Conservation (phyloP, 208 protist genomes). For the Leishmania amazonensis region DNA sequence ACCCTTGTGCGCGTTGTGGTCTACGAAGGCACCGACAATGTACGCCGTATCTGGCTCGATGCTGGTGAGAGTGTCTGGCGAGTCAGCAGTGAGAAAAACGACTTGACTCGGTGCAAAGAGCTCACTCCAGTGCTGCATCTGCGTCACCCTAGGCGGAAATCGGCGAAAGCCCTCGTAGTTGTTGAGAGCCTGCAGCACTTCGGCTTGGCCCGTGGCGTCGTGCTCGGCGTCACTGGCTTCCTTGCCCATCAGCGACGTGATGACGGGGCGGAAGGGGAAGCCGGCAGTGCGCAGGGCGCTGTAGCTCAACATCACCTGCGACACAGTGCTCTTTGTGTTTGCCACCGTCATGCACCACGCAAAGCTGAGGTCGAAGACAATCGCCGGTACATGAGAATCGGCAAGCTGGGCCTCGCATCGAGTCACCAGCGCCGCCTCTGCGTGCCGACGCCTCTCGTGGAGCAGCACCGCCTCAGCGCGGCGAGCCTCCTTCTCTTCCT, state of each 20-base stretch:
- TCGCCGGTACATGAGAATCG: slow-evolving; percentile 42
- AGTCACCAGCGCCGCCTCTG: slow-evolving; percentile 29
- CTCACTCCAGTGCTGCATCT: slow-evolving; percentile 66
- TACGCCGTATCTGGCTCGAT: slow-evolving; percentile 71
- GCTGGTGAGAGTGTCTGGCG: slow-evolving; percentile 54
- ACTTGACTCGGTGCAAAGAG: slow-evolving; percentile 48
- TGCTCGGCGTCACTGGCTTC: slow-evolving; percentile 33
- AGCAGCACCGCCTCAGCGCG: slow-evolving; percentile 38
- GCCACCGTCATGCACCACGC: slow-evolving; percentile 80
- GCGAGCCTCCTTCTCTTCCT: slow-evolving; percentile 46
- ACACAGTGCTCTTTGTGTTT: slow-evolving; percentile 81
- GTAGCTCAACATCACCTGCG: slow-evolving; percentile 89
- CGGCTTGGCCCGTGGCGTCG: slow-evolving; percentile 36
- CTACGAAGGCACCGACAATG: slow-evolving; percentile 89
- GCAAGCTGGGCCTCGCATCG: slow-evolving; percentile 39
- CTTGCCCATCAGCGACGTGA: slow-evolving; percentile 63
- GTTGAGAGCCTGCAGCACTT: slow-evolving; percentile 37
- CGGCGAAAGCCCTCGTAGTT: slow-evolving; percentile 74
- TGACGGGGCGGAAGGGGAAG: slow-evolving; percentile 79
- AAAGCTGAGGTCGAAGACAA: slow-evolving; percentile 91
- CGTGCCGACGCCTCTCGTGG: slow-evolving; percentile 56
- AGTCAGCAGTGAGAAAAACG: slow-evolving; percentile 83
- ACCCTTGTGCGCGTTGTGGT: slow-evolving; percentile 87
- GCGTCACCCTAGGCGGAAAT: slow-evolving; percentile 46
- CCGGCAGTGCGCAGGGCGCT: slow-evolving; percentile 61